These are phyloP conservation scores for Sugiyamaella mastotermitis DNA, from an alignment of 805 yeast species.

Conservation along the genomic window DNA sequence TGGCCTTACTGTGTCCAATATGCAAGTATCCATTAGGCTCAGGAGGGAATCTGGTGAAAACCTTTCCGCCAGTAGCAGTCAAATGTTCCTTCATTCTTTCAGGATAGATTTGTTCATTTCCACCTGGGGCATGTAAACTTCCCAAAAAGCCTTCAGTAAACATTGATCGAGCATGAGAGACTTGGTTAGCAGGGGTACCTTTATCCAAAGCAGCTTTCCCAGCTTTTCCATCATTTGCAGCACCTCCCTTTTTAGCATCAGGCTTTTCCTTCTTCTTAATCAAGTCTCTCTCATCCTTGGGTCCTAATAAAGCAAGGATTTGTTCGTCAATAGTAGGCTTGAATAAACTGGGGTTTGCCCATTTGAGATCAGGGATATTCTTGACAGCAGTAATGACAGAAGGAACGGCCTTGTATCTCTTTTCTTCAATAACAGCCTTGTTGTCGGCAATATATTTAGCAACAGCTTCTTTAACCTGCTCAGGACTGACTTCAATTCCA, in stretches of 20 bases:
- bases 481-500: constrained; percentile 66
- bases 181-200: constrained; percentile 17
- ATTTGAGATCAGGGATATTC: constrained; percentile 67
- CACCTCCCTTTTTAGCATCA: constrained; percentile 16
- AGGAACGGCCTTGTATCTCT: constrained; percentile 78
- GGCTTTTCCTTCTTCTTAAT: constrained; percentile 62
- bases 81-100: constrained; percentile 79
- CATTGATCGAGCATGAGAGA: constrained; percentile 53
- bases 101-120: constrained; percentile 84
- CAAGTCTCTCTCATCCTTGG: constrained; percentile 92
- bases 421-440: constrained; percentile 53
- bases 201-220: constrained; percentile 12
- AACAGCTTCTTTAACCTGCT: constrained; percentile 56
- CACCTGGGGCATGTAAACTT: constrained; percentile 91
- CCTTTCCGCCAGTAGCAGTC: constrained; percentile 71
- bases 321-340: constrained; percentile 82
- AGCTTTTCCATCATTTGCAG: constrained; percentile 10
- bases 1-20: constrained; percentile 97
- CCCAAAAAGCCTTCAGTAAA: constrained; percentile 94
- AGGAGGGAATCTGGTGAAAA: constrained; percentile 94
- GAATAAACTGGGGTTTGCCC: constrained; percentile 86
- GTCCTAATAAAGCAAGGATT: constrained; percentile 71
- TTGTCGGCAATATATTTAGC: constrained; percentile 52
- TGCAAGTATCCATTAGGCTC: constrained; percentile 98
- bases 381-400: constrained; percentile 71